Evolutionary conservation across 805 yeast species (phyloP), one percentile per base, ranked within the genome.

Genomic region (Candida broadrunensis): DNA sequence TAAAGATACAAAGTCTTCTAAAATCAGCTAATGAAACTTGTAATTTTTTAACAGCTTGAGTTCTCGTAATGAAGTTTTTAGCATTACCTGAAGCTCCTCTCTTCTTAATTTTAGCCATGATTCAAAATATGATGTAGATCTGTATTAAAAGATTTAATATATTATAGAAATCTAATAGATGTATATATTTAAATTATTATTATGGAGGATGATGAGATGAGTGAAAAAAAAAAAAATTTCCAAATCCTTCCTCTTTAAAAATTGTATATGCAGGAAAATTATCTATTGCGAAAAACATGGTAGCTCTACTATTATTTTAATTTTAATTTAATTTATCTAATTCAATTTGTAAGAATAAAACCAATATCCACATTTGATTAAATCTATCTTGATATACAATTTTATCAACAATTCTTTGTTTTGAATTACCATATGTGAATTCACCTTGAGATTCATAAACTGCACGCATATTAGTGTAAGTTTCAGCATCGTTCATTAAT

Each of bases 1-100:
- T 93, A 77, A 93, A 88, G 61, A 93, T 93, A 76, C 99, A 93
- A 59, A 93, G 76, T 58, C 99, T 81, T 70, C 96, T 82, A 78
- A 93, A 93, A 68, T 93, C 99, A 11, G 97, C 97, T 37, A 93
- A 74, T 2, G 97, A 85, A 21, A 93, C 85, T 67, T 93, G 99
- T 47, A 93, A 72, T 61, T 84, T 88, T 65, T 84, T 83, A 37
- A 93, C 84, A 4, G 99, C 99, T 63, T 88, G 97, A 1, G 97
- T 84, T 67, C 99, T 80, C 35, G 97, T 90, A 59, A 93, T 77
- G 67, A 84, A 93, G 66, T 88, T 87, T 69, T 83, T 87, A 47
- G 97, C 96, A 54, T 87, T 88, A 65, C 97, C 97, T 39, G 83
- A 66, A 46, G 84, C 75, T 53, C 89, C 88, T 71, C 76, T 89